These are phyloP conservation scores for Exophiala oligosperma DNA, from an alignment of 2,329 filamentous ascomycete genomes.

Conservation along the genomic window DNA sequence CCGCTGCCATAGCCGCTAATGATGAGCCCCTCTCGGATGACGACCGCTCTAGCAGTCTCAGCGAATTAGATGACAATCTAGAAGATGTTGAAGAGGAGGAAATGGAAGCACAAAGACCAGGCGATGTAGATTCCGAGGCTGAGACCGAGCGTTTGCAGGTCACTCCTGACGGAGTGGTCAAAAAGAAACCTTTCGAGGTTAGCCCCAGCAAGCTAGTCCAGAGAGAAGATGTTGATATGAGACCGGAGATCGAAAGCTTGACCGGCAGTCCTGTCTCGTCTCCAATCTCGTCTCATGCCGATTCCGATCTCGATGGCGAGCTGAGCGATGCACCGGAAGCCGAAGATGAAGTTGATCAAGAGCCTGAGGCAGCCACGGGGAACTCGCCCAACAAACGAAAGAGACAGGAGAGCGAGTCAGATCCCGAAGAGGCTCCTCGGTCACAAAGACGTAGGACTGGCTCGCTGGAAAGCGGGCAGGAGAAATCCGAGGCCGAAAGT, in stretches of 20 bases:
- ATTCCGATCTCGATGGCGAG: constrained; percentile 24
- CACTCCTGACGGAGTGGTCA: constrained; percentile 68
- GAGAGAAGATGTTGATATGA: constrained; percentile 25
- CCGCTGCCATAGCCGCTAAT: constrained; percentile 35
- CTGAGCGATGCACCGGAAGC: constrained; percentile 26
- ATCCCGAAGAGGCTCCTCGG: constrained; percentile 31
- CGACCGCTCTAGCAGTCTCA: constrained; percentile 84
- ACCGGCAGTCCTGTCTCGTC: constrained; percentile 36
- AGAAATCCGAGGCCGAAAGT: constrained; percentile 32
- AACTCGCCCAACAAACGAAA: constrained; percentile 39
- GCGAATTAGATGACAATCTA: constrained; percentile 81
- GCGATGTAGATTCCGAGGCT: constrained; percentile 75
- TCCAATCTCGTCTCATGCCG: constrained; percentile 26
- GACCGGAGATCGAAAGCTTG: constrained; percentile 34
- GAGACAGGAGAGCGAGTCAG: constrained; percentile 24
- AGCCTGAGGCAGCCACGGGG: neutral
- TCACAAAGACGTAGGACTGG: constrained; percentile 37
- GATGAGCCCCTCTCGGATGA: constrained; percentile 58
- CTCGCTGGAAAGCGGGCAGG: constrained; percentile 36
- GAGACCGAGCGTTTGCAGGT: constrained; percentile 91
- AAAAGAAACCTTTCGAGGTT: constrained; percentile 61
- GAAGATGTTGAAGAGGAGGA: constrained; percentile 36
- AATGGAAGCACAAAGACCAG: constrained; percentile 40
- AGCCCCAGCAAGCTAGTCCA: constrained; percentile 77
- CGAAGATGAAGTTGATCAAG: constrained; percentile 27